phyloP scores from a whole-genome alignment of 1,284 basidiomycete genomes.

The Abortiporus biennis region DNA sequence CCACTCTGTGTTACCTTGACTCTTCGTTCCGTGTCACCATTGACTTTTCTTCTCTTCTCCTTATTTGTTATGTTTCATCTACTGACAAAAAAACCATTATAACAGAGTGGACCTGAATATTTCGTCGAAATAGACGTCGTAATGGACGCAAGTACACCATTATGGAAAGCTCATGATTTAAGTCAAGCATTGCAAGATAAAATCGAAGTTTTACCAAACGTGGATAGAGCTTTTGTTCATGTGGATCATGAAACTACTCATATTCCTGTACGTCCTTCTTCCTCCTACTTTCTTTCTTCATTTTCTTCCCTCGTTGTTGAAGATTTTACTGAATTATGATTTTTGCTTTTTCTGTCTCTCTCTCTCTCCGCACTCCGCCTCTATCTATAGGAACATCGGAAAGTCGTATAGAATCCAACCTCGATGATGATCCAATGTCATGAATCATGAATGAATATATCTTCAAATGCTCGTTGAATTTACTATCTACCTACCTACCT shows the following conservation, averaged over 20 bases:
- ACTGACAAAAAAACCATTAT: slow-evolving; percentile 1
- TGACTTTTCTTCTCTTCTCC: neutral
- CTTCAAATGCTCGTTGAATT: too few species aligned
- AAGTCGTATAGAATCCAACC: too few species aligned
- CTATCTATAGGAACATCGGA: too few species aligned
- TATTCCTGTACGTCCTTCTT: slow-evolving; percentile 49
- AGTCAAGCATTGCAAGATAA: slow-evolving; percentile 92
- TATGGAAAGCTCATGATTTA: slow-evolving; percentile 91
- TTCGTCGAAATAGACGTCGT: slow-evolving; percentile 96
- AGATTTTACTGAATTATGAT: neutral
- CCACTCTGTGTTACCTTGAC: neutral
- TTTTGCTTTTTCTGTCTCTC: neutral
- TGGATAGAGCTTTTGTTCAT: slow-evolving; percentile 90
- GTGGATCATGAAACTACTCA: slow-evolving; percentile 92
- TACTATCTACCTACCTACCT: neutral
- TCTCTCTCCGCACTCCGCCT: neutral
- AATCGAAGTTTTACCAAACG: slow-evolving; percentile 87
- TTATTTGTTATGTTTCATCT: too few species aligned
- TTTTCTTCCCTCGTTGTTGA: neutral
- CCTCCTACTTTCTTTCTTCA: neutral
- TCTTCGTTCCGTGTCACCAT: neutral
- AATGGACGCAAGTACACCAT: slow-evolving; percentile 82
- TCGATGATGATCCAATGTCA: too few species aligned
- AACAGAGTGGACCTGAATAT: slow-evolving; percentile 73
- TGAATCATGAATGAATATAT: too few species aligned